phyloP scores from a whole-genome alignment of 306 rosid species.

The Astragalus glycyphyllos region DNA sequence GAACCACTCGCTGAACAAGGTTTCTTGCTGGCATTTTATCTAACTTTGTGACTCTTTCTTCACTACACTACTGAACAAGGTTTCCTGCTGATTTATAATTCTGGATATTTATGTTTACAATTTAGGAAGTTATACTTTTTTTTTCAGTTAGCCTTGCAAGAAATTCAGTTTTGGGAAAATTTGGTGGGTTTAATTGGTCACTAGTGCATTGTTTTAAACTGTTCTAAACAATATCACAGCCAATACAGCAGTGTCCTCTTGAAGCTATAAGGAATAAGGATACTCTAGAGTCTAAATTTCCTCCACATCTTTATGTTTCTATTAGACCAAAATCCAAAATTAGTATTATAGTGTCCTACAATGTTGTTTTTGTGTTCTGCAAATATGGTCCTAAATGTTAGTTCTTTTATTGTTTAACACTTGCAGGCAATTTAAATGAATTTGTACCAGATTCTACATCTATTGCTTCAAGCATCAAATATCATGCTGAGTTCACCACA shows the following conservation, averaged over 20 bases:
- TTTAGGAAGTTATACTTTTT: not conserved
- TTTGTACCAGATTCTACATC: slow-evolving; percentile 69
- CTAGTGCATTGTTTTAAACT: slow-evolving; percentile 15
- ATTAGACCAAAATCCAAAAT: slow-evolving; percentile 11
- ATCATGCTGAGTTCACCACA: slow-evolving; percentile 90
- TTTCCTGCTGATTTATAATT: slow-evolving; percentile 9
- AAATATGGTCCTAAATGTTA: slow-evolving; percentile 4
- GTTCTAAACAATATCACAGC: slow-evolving; percentile 6
- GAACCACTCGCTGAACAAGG: slow-evolving; percentile 50
- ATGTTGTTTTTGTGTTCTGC: not conserved
- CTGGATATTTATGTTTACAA: slow-evolving; percentile 28
- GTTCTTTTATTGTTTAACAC: slow-evolving; percentile 28
- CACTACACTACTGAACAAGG: not conserved
- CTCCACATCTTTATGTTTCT: slow-evolving; percentile 21
- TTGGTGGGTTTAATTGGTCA: slow-evolving; percentile 32
- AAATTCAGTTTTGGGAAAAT: not conserved
- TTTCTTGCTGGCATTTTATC: slow-evolving; percentile 25
- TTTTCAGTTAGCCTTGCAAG: slow-evolving; percentile 11
- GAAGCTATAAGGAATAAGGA: slow-evolving; percentile 10
- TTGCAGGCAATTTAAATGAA: slow-evolving; percentile 48
- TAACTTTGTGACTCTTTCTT: not conserved
- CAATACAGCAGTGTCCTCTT: slow-evolving; percentile 23
- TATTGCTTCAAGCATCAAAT: slow-evolving; percentile 81
- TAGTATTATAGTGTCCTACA: not conserved
- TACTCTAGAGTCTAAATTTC: not conserved